Conservation (phyloP, 805 yeast genomes). For the Spencermartinsiella europaea region DNA sequence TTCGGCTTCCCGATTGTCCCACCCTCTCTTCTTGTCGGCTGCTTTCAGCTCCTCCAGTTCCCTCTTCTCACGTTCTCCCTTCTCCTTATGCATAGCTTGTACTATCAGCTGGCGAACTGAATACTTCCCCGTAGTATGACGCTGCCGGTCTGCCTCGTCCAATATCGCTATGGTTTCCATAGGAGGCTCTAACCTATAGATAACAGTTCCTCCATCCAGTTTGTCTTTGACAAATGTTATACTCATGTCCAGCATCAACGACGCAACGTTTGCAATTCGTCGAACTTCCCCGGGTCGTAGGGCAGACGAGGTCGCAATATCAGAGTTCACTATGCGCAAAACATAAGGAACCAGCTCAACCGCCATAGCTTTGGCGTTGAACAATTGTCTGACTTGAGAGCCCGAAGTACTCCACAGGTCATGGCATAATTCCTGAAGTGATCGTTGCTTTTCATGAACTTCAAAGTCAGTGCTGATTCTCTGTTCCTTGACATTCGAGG, state of each 20-base stretch:
- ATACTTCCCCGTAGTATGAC: slow-evolving; percentile 16
- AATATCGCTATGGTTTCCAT: slow-evolving; percentile 1
- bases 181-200: slow-evolving; percentile 30
- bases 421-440: slow-evolving; percentile 29
- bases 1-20: too few relatives aligned
- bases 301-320: slow-evolving; percentile 12
- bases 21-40: background rate
- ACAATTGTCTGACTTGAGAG: slow-evolving; percentile 14
- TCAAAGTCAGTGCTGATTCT: slow-evolving; percentile 11
- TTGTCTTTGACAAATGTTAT: slow-evolving; percentile 22
- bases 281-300: slow-evolving; percentile 15
- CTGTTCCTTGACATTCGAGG: slow-evolving; percentile 35
- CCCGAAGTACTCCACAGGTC: slow-evolving; percentile 22
- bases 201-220: slow-evolving; percentile 28
- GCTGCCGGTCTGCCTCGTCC: slow-evolving; percentile 11
- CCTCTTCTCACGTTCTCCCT: slow-evolving; percentile 5
- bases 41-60: background rate
- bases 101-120: slow-evolving; percentile 13
- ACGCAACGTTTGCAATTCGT: slow-evolving; percentile 18
- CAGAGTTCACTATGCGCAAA: slow-evolving; percentile 25
- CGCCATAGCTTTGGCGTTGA: slow-evolving; percentile 11
- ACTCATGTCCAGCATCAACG: slow-evolving; percentile 23
- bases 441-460: slow-evolving; percentile 26
- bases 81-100: slow-evolving; percentile 4
- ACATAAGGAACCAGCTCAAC: slow-evolving; percentile 32